Evolutionary conservation across 306 rosid species (phyloP).

Genomic region (Elaeagnus macrophylla): DNA sequence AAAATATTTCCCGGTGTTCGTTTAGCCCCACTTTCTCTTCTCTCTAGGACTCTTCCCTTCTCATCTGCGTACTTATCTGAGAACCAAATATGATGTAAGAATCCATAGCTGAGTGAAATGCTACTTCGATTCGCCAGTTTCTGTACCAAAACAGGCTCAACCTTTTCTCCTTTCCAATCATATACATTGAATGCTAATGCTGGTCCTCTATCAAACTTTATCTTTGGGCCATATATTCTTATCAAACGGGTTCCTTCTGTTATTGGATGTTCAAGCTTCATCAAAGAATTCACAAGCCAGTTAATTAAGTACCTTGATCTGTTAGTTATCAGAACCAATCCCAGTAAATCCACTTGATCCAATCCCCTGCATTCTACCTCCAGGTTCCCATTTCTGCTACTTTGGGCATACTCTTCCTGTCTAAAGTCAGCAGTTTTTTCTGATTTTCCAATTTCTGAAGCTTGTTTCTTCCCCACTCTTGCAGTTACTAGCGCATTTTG

Average conservation of each 20-base stretch:
- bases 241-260: slow-evolving; percentile 48
- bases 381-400: slow-evolving; percentile 17
- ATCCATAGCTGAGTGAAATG: slow-evolving; percentile 68
- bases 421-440: slow-evolving; percentile 15
- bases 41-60: slow-evolving; percentile 46
- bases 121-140: slow-evolving; percentile 82
- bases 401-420: slow-evolving; percentile 13
- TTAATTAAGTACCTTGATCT: slow-evolving; percentile 75
- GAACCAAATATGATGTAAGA: slow-evolving; percentile 64
- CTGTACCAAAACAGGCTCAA: slow-evolving; percentile 84
- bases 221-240: slow-evolving; percentile 73
- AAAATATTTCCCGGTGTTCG: slow-evolving; percentile 22
- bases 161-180: slow-evolving; percentile 89
- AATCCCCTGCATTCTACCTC: slow-evolving; percentile 52
- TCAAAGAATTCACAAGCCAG: slow-evolving; percentile 73
- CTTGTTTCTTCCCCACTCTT: slow-evolving; percentile 17
- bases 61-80: slow-evolving; percentile 62
- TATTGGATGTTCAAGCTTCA: slow-evolving; percentile 81
- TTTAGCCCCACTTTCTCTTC: slow-evolving; percentile 27
- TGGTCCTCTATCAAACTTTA: slow-evolving; percentile 76
- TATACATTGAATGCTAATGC: slow-evolving; percentile 83
- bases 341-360: slow-evolving; percentile 76
- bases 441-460: slow-evolving; percentile 26
- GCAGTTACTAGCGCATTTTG: slow-evolving; percentile 15
- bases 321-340: slow-evolving; percentile 37